Conservation (phyloP, 208 protist species). For the Angomonas ambiguus region DNA sequence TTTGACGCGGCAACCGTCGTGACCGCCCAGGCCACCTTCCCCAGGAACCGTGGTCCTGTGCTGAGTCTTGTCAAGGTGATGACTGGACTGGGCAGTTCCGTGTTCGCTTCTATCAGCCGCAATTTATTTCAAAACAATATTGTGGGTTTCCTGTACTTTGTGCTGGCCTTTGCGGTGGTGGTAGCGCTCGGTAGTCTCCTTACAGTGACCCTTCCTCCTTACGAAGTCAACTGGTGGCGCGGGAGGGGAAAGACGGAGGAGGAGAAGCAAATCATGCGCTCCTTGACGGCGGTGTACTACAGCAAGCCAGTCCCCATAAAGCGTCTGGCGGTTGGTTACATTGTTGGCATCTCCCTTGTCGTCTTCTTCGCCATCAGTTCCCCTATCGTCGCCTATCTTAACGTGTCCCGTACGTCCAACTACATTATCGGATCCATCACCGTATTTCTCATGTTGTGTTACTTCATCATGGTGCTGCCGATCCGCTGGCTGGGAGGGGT, state of each 20-base stretch:
- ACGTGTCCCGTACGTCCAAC: conserved; percentile 17
- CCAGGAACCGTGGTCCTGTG: conserved; percentile 63
- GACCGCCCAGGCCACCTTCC: conserved; percentile 47
- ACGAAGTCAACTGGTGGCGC: conserved; percentile 61
- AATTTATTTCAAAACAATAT: conserved; percentile 49
- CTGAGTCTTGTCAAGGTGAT: conserved; percentile 60
- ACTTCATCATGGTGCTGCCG: conserved; percentile 46
- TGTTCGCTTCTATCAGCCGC: conserved; percentile 49
- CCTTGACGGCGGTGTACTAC: conserved; percentile 33
- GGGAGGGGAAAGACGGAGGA: conserved; percentile 34
- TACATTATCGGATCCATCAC: conserved; percentile 37
- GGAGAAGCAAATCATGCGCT: conserved; percentile 26
- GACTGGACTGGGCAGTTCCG: conserved; percentile 64
- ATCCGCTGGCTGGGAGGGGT: conserved; percentile 43
- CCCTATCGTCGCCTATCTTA: conserved; percentile 44
- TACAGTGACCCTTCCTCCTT: conserved; percentile 46
- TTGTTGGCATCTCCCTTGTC: conserved; percentile 32
- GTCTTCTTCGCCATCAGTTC: conserved; percentile 48
- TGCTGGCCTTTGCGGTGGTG: conserved; percentile 45
- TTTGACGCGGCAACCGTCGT: conserved; percentile 57
- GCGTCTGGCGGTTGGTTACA: conserved; percentile 51
- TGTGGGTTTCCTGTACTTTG: conserved; percentile 61
- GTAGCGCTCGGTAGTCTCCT: conserved; percentile 28
- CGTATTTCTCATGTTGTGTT: conserved; percentile 29
- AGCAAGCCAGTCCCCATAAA: conserved; percentile 47